These are phyloP conservation scores for Nannizzia gypsea DNA, from an alignment of 2,329 filamentous ascomycete genomes.

Conservation along the genomic window DNA sequence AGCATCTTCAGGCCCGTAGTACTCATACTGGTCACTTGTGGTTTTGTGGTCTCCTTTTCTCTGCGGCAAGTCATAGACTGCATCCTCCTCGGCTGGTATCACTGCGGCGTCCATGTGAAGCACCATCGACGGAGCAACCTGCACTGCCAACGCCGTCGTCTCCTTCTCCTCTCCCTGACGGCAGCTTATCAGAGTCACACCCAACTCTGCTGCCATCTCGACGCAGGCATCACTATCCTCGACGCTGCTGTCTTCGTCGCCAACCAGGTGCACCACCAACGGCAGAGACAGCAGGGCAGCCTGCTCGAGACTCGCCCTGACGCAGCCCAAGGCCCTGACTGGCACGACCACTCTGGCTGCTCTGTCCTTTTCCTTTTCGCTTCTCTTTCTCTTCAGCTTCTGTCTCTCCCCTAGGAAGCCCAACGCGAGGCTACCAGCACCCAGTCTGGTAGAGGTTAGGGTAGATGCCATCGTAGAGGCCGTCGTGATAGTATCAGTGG, in stretches of 20 bases:
- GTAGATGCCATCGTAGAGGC: conserved; percentile 60
- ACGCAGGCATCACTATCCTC: not conserved
- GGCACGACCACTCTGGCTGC: not conserved
- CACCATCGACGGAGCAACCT: not conserved
- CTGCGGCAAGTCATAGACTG: not conserved
- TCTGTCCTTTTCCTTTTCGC: not conserved
- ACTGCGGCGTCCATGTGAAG: not conserved
- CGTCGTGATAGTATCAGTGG: conserved; percentile 7
- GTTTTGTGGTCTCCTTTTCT: not conserved
- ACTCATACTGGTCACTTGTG: not conserved
- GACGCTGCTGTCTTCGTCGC: not conserved
- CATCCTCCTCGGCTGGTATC: not conserved
- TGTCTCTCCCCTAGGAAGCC: not conserved
- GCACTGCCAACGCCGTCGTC: not conserved
- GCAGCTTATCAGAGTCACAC: not conserved
- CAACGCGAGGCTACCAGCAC: not conserved
- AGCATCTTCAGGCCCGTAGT: not conserved
- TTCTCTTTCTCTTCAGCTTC: not conserved
- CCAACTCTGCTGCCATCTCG: not conserved
- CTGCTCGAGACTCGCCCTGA: not conserved
- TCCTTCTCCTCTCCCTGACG: not conserved
- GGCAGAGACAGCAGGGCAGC: not conserved
- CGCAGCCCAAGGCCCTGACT: not conserved
- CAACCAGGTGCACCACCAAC: not conserved
- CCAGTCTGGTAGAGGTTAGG: not conserved